phyloP scores from a whole-genome alignment of 805 yeast species.

The Yarrowia porcina region DNA sequence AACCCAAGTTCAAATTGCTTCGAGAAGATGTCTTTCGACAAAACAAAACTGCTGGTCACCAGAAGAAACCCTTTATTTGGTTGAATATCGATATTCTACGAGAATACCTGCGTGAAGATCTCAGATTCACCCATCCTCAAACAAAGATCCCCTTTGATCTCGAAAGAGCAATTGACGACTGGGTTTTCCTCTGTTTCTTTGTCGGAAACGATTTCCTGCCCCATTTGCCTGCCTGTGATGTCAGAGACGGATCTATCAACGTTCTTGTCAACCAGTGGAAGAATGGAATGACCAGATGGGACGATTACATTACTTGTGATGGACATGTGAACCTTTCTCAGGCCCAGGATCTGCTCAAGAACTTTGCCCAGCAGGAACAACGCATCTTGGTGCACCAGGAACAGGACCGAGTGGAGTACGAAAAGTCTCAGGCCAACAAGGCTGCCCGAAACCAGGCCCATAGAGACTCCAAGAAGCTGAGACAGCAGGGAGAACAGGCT shows the following conservation, averaged over 20 bases:
- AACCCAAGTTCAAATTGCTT: conserved; percentile 89
- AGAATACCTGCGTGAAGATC: conserved; percentile 82
- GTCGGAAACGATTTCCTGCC: conserved; percentile 98
- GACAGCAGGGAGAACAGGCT: conserved; percentile 68
- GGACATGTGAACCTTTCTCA: conserved; percentile 74
- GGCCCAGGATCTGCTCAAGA: conserved; percentile 66
- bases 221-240: conserved; percentile 90
- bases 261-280: conserved; percentile 81
- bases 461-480: conserved; percentile 48
- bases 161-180: conserved; percentile 96
- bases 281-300: conserved; percentile 57
- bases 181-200: conserved; percentile 98
- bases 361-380: conserved; percentile 70
- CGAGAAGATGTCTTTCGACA: conserved; percentile 90
- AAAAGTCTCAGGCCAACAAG: not conserved
- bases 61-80: conserved; percentile 88
- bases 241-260: conserved; percentile 91
- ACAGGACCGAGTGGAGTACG: conserved; percentile 24
- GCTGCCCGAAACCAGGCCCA: not conserved
- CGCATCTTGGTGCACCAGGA: conserved; percentile 67
- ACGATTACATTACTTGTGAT: conserved; percentile 83
- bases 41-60: conserved; percentile 50
- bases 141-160: conserved; percentile 57
- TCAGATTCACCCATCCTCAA: conserved; percentile 67
- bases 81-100: conserved; percentile 81